A percentile compares a stretch with the other conserved stretches of the same genome.
Evolutionary conservation across 1,284 basidiomycete genomes (phyloP).

Genomic region (Rhodofomes roseus): DNA sequence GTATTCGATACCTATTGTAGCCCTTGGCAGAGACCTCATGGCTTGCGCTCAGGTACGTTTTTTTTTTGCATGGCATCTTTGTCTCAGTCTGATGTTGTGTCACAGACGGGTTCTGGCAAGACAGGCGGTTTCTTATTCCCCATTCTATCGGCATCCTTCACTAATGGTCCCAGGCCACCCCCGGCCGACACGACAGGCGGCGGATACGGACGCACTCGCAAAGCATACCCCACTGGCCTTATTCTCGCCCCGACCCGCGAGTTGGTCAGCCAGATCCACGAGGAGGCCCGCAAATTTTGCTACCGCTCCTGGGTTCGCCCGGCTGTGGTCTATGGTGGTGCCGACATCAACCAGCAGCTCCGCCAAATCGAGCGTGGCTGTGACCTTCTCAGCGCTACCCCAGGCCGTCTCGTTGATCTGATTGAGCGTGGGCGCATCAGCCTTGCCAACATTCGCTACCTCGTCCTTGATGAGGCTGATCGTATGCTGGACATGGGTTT

Average conservation of each 20-base stretch:
- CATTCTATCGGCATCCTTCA: conserved; percentile 93
- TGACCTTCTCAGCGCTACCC: conserved; percentile 96
- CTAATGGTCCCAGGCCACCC: conserved; percentile 74
- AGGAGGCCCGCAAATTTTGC: conserved; percentile 98
- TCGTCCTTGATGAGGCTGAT: conserved; percentile 99
- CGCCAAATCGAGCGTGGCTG: conserved; percentile 95
- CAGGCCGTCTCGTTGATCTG: conserved; percentile 96
- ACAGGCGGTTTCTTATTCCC: conserved; percentile 99
- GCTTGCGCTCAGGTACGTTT: conserved; percentile 88
- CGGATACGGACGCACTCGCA: conserved; percentile 71
- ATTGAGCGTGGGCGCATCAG: conserved; percentile 98
- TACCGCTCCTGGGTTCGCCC: conserved; percentile 99
- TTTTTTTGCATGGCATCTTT: background rate
- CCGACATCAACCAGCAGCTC: conserved; percentile 95
- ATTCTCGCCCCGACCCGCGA: conserved; percentile 98
- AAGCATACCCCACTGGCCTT: conserved; percentile 94
- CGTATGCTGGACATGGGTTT: conserved; percentile 99
- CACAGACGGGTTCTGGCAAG: conserved; percentile 96
- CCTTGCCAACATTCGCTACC: conserved; percentile 94
- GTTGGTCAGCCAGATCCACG: conserved; percentile 98
- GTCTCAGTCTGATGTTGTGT: conserved; percentile 14
- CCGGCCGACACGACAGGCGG: conserved; percentile 48
- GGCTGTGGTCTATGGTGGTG: conserved; percentile 98
- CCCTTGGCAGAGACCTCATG: conserved; percentile 91
- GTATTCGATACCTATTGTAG: conserved; percentile 99